Percentiles rank a stretch among this genome's conserved stretches.
Evolutionary conservation across 164 flowering plant species (phyloP).

Genomic region (Euptelea pleiosperma): DNA sequence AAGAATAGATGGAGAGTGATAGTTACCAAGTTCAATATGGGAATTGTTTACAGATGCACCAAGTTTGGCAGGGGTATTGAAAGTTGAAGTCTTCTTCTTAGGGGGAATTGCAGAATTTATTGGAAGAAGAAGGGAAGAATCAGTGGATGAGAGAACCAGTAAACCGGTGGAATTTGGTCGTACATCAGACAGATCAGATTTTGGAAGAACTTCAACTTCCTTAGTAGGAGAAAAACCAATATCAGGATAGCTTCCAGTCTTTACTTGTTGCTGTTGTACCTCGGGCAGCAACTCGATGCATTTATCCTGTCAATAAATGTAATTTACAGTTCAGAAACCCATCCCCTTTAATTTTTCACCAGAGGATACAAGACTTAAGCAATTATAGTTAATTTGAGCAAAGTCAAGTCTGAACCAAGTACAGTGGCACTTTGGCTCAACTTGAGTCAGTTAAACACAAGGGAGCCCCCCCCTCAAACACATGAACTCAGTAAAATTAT

Average conservation of each 20-base stretch:
- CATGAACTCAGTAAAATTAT: not conserved
- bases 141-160: conserved; percentile 25
- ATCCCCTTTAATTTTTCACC: not conserved
- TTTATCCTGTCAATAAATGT: conserved; percentile 47
- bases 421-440: not conserved
- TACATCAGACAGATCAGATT: conserved; percentile 22
- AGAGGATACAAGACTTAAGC: not conserved
- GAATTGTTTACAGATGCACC: conserved; percentile 22
- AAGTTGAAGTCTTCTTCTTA: conserved; percentile 27
- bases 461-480: too few species aligned
- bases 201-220: conserved; percentile 32
- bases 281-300: conserved; percentile 77
- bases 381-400: not conserved
- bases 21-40: conserved; percentile 19
- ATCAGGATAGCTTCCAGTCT: conserved; percentile 47
- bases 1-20: conserved; percentile 31
- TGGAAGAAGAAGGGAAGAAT: conserved; percentile 30
- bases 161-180: conserved; percentile 31
- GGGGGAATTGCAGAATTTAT: conserved; percentile 18
- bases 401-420: not conserved
- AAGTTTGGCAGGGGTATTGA: conserved; percentile 28
- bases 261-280: conserved; percentile 55
- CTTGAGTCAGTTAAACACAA: too few species aligned
- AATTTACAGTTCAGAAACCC: conserved; percentile 5
- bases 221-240: conserved; percentile 15